phyloP scores from a whole-genome alignment of 2,329 filamentous ascomycete species.

The Tolypocladium album region DNA sequence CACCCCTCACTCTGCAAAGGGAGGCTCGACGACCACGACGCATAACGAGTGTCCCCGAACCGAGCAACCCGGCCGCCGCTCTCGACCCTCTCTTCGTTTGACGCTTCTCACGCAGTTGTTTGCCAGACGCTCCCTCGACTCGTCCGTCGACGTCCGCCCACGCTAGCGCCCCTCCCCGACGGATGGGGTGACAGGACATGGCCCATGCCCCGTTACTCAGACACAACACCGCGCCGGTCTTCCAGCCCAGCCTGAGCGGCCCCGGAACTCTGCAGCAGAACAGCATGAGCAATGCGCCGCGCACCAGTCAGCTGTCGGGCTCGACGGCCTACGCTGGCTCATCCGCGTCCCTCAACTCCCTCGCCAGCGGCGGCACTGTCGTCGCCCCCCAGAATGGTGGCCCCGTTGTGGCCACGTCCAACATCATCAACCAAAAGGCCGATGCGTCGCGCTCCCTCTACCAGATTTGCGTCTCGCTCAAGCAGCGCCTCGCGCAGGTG shows the following conservation, averaged over 20 bases:
- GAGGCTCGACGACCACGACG: slow-evolving; percentile 3
- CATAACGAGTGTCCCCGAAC: slow-evolving; percentile 1
- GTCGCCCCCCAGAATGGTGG: slow-evolving; percentile 36
- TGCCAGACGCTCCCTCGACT: neutral
- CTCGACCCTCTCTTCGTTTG: slow-evolving; percentile 1
- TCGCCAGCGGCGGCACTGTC: slow-evolving; percentile 32
- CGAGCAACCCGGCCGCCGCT: neutral
- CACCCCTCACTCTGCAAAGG: slow-evolving; percentile 3
- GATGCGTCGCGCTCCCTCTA: slow-evolving; percentile 88
- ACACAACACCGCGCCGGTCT: slow-evolving; percentile 48
- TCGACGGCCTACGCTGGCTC: slow-evolving; percentile 45
- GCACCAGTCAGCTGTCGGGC: slow-evolving; percentile 53
- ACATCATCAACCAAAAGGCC: slow-evolving; percentile 95
- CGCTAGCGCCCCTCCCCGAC: slow-evolving; percentile 10
- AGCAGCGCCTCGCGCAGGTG: slow-evolving; percentile 70
- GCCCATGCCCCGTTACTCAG: slow-evolving; percentile 48
- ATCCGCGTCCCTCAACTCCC: slow-evolving; percentile 39
- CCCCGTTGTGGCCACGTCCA: slow-evolving; percentile 66
- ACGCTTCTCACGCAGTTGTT: neutral
- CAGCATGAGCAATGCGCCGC: slow-evolving; percentile 41
- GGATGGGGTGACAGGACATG: slow-evolving; percentile 40
- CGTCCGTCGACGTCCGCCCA: neutral
- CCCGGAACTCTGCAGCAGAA: slow-evolving; percentile 31
- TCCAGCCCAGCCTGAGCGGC: slow-evolving; percentile 36
- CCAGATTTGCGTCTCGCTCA: slow-evolving; percentile 83